A percentile compares a stretch with the other conserved stretches of the same genome.
These are phyloP conservation scores for Phanerochaete carnosa DNA, from an alignment of 768 basidiomycete species.

Conservation along the genomic window DNA sequence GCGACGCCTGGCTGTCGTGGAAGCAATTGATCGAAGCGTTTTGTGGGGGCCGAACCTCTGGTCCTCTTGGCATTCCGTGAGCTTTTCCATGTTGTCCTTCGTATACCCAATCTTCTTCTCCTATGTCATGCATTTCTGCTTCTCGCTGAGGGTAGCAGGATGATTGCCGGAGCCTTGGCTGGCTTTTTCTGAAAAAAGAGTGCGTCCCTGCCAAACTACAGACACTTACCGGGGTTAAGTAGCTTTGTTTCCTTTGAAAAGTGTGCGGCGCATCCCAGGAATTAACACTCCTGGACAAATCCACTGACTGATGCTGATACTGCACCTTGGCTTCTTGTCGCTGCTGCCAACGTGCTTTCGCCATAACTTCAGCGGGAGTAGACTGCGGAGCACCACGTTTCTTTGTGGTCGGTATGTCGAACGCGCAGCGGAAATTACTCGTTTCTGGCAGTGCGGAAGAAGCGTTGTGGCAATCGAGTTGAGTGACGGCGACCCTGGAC, in stretches of 20 bases:
- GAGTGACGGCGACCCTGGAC: too few species aligned
- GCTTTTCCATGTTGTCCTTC: not conserved
- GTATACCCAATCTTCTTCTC: not conserved
- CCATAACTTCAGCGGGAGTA: not conserved
- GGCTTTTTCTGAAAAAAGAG: too few species aligned
- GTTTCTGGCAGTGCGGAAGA: not conserved
- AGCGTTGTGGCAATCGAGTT: not conserved
- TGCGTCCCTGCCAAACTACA: not conserved
- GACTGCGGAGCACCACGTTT: not conserved
- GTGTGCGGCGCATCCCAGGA: conserved; percentile 7
- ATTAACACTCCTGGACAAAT: not conserved
- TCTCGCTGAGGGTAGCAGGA: not conserved
- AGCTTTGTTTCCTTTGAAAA: not conserved
- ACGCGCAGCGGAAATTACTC: not conserved
- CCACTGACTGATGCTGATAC: not conserved
- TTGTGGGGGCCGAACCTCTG: conserved; percentile 3
- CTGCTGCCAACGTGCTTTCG: not conserved
- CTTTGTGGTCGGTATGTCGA: not conserved
- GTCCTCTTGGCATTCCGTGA: not conserved
- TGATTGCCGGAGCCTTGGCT: not conserved
- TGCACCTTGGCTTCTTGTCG: not conserved
- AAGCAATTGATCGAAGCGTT: not conserved
- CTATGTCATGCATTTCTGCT: not conserved
- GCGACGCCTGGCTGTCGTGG: conserved; percentile 7
- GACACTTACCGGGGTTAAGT: conserved; percentile 1